Conservation (phyloP, 2,329 filamentous ascomycete genomes). For the Colletotrichum karsti region DNA sequence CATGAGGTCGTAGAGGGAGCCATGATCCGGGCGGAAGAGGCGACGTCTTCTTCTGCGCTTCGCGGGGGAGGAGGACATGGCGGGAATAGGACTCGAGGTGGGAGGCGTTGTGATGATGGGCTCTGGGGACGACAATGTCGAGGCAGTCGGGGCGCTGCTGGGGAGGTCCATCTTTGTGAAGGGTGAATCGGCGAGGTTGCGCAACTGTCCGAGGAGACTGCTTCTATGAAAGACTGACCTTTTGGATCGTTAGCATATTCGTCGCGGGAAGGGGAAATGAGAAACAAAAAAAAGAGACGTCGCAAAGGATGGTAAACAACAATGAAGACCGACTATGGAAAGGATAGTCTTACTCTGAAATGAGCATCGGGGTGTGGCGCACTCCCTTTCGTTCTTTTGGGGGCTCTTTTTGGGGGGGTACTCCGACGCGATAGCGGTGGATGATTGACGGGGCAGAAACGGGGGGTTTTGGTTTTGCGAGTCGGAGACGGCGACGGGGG, state of each 20-base stretch:
- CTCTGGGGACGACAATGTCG: constrained; percentile 14
- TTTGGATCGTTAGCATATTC: constrained; percentile 2
- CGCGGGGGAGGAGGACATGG: background rate
- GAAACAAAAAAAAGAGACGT: background rate
- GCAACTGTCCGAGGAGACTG: constrained; percentile 39
- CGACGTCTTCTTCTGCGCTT: constrained; percentile 38
- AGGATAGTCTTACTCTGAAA: constrained; percentile 37
- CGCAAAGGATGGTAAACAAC: background rate
- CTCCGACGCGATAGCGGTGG: background rate
- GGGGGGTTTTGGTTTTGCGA: background rate
- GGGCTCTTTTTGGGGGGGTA: background rate
- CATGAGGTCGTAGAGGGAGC: constrained; percentile 62
- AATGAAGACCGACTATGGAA: background rate
- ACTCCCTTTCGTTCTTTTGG: constrained; percentile 13
- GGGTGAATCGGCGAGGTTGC: constrained; percentile 36
- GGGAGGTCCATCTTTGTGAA: constrained; percentile 17
- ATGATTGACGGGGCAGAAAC: background rate
- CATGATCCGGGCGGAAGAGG: constrained; percentile 50
- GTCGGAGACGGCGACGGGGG: background rate
- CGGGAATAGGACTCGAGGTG: constrained; percentile 1
- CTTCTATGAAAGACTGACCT: constrained; percentile 33
- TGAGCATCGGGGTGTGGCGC: constrained; percentile 34
- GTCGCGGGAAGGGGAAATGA: background rate
- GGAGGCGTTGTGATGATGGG: constrained; percentile 19
- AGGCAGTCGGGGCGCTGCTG: constrained; percentile 19